phyloP scores from a whole-genome alignment of 2,329 filamentous ascomycete species.

The Exophiala oligosperma region DNA sequence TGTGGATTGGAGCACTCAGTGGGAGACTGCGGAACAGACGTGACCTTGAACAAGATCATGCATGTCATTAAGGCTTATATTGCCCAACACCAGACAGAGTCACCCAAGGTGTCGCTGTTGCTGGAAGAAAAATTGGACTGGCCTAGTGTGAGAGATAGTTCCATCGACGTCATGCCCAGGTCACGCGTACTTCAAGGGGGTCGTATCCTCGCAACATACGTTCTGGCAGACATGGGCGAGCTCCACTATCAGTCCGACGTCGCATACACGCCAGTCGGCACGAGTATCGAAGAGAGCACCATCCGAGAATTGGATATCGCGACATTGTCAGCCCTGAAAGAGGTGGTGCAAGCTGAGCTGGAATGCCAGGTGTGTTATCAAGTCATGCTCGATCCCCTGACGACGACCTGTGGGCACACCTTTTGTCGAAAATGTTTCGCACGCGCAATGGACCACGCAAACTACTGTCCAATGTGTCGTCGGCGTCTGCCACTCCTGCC shows the following conservation, averaged over 20 bases:
- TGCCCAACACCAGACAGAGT: conserved; percentile 36
- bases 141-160: conserved; percentile 34
- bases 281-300: conserved; percentile 20
- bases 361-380: conserved; percentile 89
- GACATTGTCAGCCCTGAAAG: conserved; percentile 60
- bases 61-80: conserved; percentile 60
- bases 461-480: conserved; percentile 79
- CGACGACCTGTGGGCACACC: conserved; percentile 84
- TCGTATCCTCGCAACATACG: conserved; percentile 65
- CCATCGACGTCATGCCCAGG: conserved; percentile 29
- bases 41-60: conserved; percentile 72
- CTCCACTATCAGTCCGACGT: conserved; percentile 60
- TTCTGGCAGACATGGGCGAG: conserved; percentile 62
- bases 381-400: conserved; percentile 77
- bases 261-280: conserved; percentile 42
- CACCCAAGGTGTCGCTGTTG: conserved; percentile 37
- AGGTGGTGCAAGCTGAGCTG: conserved; percentile 66
- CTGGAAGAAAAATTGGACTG: conserved; percentile 44
- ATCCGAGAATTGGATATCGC: conserved; percentile 47
- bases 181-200: conserved; percentile 53
- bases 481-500: conserved; percentile 58
- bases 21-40: conserved; percentile 75
- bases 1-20: conserved; percentile 72
- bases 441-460: conserved; percentile 73
- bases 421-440: conserved; percentile 81